Percentiles rank a stretch among this genome's conserved stretches.
These are phyloP conservation scores for Ogataea sp. DNA, from an alignment of 805 yeast genomes.

Conservation along the genomic window DNA sequence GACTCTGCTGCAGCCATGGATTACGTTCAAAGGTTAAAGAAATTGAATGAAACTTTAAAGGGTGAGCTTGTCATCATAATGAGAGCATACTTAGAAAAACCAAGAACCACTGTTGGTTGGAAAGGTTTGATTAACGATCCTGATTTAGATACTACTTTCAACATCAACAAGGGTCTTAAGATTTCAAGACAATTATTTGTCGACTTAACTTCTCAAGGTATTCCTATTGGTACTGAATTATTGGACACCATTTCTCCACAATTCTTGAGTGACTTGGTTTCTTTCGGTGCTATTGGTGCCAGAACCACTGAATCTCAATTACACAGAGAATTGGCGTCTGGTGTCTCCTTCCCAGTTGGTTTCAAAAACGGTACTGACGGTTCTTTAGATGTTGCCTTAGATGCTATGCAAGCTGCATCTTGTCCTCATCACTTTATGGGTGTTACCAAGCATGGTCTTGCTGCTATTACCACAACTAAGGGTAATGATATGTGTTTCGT, in stretches of 20 bases:
- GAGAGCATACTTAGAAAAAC: constrained; percentile 98
- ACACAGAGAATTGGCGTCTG: constrained; percentile 95
- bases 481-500: constrained; percentile 90
- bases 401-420: constrained; percentile 87
- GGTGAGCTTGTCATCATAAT: constrained; percentile 79
- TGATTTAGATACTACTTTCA: constrained; percentile 85
- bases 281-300: constrained; percentile 98
- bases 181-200: constrained; percentile 82
- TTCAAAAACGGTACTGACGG: constrained; percentile 99
- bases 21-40: constrained; percentile 62
- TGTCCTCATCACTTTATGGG: constrained; percentile 92
- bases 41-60: constrained; percentile 51
- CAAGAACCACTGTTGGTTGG: constrained; percentile 99
- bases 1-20: constrained; percentile 91
- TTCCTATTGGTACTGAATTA: constrained; percentile 97
- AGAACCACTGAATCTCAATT: constrained; percentile 98
- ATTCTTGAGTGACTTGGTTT: constrained; percentile 85
- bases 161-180: constrained; percentile 90
- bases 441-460: constrained; percentile 94
- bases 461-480: constrained; percentile 91
- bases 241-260: constrained; percentile 97
- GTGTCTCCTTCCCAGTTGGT: constrained; percentile 95
- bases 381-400: constrained; percentile 86
- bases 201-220: constrained; percentile 59
- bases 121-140: constrained; percentile 97